These are phyloP conservation scores for Discostella stelligera DNA, from an alignment of 352 stramenopile species.

Conservation along the genomic window DNA sequence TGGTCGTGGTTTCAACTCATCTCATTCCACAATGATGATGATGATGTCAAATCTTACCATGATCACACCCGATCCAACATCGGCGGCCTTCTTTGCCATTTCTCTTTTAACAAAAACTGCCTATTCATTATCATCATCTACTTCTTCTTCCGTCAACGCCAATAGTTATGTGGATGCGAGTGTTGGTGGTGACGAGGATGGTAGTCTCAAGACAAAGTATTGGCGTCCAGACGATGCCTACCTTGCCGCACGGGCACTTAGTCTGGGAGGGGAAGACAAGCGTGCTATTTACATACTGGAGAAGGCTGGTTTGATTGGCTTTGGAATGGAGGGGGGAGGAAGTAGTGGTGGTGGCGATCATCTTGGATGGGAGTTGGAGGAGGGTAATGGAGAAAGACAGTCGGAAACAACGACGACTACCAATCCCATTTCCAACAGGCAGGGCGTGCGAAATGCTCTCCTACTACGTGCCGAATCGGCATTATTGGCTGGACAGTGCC, in stretches of 20 bases:
- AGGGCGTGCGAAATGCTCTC: slow-evolving; percentile 29
- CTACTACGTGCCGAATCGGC: slow-evolving; percentile 29
- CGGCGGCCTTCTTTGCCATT: slow-evolving; percentile 62
- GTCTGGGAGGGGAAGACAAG: slow-evolving; percentile 48
- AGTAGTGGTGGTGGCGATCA: slow-evolving; percentile 9
- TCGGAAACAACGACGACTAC: slow-evolving; percentile 31
- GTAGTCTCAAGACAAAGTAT: background rate
- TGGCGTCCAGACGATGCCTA: slow-evolving; percentile 55
- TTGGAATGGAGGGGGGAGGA: slow-evolving; percentile 6
- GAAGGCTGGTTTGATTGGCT: slow-evolving; percentile 44
- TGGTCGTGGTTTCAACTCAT: background rate
- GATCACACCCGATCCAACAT: slow-evolving; percentile 41
- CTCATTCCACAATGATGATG: too few relatives aligned
- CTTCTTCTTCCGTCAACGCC: background rate
- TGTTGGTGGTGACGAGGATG: background rate
- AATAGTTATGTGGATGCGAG: background rate
- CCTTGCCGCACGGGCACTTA: slow-evolving; percentile 55
- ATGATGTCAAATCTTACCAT: background rate
- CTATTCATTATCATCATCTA: background rate
- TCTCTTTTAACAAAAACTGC: slow-evolving; percentile 58
- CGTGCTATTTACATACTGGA: slow-evolving; percentile 59
- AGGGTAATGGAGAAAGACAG: slow-evolving; percentile 25
- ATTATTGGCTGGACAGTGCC: slow-evolving; percentile 42
- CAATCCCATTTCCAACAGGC: slow-evolving; percentile 8
- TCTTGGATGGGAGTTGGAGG: background rate